A percentile compares a stretch with the other conserved stretches of the same genome.
phyloP scores from a whole-genome alignment of 192 early-diverging fungal genomes.

The Umbelopsis vinacea region DNA sequence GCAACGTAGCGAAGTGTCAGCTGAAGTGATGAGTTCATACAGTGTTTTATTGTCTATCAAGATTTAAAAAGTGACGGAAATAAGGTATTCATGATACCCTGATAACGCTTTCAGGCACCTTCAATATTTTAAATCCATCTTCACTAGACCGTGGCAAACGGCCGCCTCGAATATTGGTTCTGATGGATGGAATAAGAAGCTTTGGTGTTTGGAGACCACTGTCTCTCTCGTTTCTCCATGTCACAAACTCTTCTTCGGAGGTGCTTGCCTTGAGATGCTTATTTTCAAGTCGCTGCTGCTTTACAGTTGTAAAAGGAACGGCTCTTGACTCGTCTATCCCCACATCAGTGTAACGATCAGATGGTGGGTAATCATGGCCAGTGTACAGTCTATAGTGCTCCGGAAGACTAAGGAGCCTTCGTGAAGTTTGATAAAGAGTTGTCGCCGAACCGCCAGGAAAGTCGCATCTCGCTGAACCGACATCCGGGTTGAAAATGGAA shows the following conservation, averaged over 20 bases:
- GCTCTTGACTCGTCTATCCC: neutral
- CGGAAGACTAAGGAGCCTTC: neutral
- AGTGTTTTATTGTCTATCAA: neutral
- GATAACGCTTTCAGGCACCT: neutral
- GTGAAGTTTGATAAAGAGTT: neutral
- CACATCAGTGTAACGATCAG: neutral
- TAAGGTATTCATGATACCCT: neutral
- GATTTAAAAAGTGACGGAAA: neutral
- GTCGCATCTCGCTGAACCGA: neutral
- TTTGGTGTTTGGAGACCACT: neutral
- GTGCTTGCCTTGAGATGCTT: neutral
- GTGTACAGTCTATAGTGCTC: neutral
- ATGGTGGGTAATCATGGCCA: constrained; percentile 8
- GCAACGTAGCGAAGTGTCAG: neutral
- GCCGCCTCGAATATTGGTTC: constrained; percentile 7
- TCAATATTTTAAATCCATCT: constrained; percentile 2
- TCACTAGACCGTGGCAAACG: neutral
- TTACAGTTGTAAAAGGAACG: neutral
- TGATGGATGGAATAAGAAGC: neutral
- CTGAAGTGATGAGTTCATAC: neutral
- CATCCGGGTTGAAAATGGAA: constrained; percentile 1
- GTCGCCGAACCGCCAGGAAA: neutral
- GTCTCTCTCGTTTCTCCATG: constrained; percentile 1
- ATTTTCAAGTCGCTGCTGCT: neutral
- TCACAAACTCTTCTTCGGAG: neutral